These are phyloP conservation scores for Kodamaea kaohsiungensis DNA, from an alignment of 805 yeast genomes.

Conservation along the genomic window DNA sequence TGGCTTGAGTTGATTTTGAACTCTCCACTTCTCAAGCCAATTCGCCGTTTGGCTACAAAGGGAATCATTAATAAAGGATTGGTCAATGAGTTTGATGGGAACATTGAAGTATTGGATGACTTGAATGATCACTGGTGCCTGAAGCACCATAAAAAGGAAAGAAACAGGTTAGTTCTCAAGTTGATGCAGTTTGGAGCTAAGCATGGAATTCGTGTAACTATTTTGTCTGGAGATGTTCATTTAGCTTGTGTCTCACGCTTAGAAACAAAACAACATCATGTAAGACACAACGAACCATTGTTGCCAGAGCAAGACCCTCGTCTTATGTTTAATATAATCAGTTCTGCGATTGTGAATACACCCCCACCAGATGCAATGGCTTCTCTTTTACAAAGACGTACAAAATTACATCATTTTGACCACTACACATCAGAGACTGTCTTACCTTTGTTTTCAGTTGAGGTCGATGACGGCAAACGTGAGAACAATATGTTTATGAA, in stretches of 20 bases:
- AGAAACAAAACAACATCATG: slow-evolving; percentile 52
- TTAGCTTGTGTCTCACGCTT: slow-evolving; percentile 81
- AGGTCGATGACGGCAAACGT: slow-evolving; percentile 54
- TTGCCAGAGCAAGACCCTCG: slow-evolving; percentile 71
- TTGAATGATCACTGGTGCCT: slow-evolving; percentile 98
- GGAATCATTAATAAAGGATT: slow-evolving; percentile 67
- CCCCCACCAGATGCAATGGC: slow-evolving; percentile 95
- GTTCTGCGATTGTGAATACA: slow-evolving; percentile 88
- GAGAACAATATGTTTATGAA: slow-evolving; percentile 58
- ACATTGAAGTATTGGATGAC: slow-evolving; percentile 88
- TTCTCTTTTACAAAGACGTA: slow-evolving; percentile 62
- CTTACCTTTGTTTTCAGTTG: slow-evolving; percentile 65
- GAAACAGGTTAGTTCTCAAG: slow-evolving; percentile 65
- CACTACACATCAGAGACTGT: slow-evolving; percentile 72
- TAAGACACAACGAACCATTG: slow-evolving; percentile 31
- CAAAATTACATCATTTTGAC: slow-evolving; percentile 68
- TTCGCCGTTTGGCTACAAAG: slow-evolving; percentile 57
- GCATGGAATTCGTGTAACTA: slow-evolving; percentile 72
- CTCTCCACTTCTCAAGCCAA: slow-evolving; percentile 58
- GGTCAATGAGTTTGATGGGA: slow-evolving; percentile 90
- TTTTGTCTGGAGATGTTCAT: slow-evolving; percentile 93
- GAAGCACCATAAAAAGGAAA: slow-evolving; percentile 77
- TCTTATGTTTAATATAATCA: slow-evolving; percentile 77
- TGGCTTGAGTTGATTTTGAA: slow-evolving; percentile 81
- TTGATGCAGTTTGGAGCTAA: slow-evolving; percentile 67